These are phyloP conservation scores for Teratosphaeria destructans DNA, from an alignment of 2,329 filamentous ascomycete species.

Conservation along the genomic window DNA sequence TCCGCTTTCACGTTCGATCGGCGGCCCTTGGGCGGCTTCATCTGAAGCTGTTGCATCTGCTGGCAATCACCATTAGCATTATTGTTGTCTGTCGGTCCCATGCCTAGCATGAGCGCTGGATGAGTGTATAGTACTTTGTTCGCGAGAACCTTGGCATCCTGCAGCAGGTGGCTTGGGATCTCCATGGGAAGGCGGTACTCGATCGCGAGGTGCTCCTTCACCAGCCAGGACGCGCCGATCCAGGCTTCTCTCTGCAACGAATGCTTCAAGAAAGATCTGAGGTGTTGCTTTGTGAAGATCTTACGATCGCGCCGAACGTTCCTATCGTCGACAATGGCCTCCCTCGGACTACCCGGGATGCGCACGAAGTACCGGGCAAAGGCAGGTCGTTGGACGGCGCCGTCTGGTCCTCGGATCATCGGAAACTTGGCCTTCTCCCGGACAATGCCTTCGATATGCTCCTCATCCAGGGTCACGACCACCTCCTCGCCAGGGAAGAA, in stretches of 20 bases:
- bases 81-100: background rate
- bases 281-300: conserved; percentile 85
- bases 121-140: conserved; percentile 9
- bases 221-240: conserved; percentile 94
- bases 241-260: conserved; percentile 85
- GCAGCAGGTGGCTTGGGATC: conserved; percentile 69
- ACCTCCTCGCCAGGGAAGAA: conserved; percentile 86
- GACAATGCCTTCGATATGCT: conserved; percentile 53
- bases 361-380: conserved; percentile 74
- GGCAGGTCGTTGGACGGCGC: conserved; percentile 49
- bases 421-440: conserved; percentile 75
- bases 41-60: conserved; percentile 12
- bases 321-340: conserved; percentile 68
- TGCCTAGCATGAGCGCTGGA: background rate
- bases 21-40: conserved; percentile 9
- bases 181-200: conserved; percentile 80
- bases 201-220: conserved; percentile 74
- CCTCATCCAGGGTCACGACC: conserved; percentile 58
- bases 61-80: conserved; percentile 6
- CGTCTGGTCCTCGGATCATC: conserved; percentile 51
- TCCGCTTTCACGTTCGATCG: conserved; percentile 11
- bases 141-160: conserved; percentile 55
- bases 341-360: conserved; percentile 54
- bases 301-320: conserved; percentile 82
- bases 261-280: conserved; percentile 90